These are phyloP conservation scores for Quercus tomentella DNA, from an alignment of 331 rosid genomes.

Conservation along the genomic window DNA sequence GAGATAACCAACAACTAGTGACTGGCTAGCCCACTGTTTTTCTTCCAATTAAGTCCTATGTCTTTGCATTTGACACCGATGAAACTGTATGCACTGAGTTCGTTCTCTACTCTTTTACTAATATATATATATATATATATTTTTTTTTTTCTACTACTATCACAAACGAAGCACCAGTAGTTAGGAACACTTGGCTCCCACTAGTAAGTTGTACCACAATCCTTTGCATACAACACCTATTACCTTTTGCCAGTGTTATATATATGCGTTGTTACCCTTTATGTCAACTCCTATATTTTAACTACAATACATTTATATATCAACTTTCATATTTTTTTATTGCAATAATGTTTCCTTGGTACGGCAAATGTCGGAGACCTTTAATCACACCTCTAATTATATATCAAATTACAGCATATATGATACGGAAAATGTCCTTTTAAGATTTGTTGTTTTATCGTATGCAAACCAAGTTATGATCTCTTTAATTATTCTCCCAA, in stretches of 20 bases:
- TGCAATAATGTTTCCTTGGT: too few relatives aligned
- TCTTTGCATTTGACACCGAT: neutral
- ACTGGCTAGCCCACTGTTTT: neutral
- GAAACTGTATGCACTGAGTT: neutral
- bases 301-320: too few relatives aligned
- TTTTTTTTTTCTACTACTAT: too few relatives aligned
- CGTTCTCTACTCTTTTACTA: neutral
- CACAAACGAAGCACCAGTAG: too few relatives aligned
- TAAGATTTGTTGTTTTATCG: neutral
- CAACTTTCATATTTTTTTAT: too few relatives aligned
- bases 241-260: too few relatives aligned
- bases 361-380: too few relatives aligned
- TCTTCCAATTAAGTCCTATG: neutral
- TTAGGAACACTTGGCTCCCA: too few relatives aligned
- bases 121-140: too few relatives aligned
- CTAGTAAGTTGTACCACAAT: too few relatives aligned
- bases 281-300: too few relatives aligned
- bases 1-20: neutral
- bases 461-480: slow-evolving; percentile 6
- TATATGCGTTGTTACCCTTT: neutral
- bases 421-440: slow-evolving; percentile 15
- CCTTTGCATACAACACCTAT: too few relatives aligned
- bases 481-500: neutral
- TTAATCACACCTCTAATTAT: neutral
- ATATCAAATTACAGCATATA: neutral